Evolutionary conservation across 2,329 filamentous ascomycete genomes (phyloP).

Genomic region (Trichoderma koningii): DNA sequence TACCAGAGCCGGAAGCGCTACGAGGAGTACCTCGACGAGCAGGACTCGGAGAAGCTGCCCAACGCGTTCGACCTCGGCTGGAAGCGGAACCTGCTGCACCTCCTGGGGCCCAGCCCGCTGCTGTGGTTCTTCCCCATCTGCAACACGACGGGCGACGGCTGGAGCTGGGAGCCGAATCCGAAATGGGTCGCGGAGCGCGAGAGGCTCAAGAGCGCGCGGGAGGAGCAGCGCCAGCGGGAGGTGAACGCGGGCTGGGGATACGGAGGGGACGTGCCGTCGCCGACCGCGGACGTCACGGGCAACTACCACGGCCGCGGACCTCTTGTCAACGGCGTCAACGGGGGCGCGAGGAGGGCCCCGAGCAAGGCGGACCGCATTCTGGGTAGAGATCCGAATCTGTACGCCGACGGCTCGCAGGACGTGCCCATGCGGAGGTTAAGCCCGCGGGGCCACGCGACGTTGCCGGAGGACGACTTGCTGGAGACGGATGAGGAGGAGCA

Average conservation of each 20-base stretch:
- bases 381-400: conserved; percentile 58
- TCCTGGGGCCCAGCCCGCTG: conserved; percentile 73
- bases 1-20: conserved; percentile 57
- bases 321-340: conserved; percentile 32
- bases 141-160: conserved; percentile 89
- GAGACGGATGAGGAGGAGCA: conserved; percentile 45
- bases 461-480: conserved; percentile 46
- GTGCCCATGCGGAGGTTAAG: conserved; percentile 53
- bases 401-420: conserved; percentile 51
- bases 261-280: conserved; percentile 32
- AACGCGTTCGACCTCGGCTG: conserved; percentile 92
- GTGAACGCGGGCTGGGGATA: conserved; percentile 67
- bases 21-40: conserved; percentile 81
- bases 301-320: conserved; percentile 32
- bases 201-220: conserved; percentile 57
- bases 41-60: conserved; percentile 83
- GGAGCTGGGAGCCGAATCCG: conserved; percentile 85
- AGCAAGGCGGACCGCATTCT: conserved; percentile 62
- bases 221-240: conserved; percentile 64
- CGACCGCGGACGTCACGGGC: conserved; percentile 28
- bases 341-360: conserved; percentile 43
- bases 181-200: conserved; percentile 76
- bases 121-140: conserved; percentile 80
- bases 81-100: conserved; percentile 74
- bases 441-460: conserved; percentile 45